phyloP scores from a whole-genome alignment of 192 early-diverging fungal species.

The Coemansia asiatica region DNA sequence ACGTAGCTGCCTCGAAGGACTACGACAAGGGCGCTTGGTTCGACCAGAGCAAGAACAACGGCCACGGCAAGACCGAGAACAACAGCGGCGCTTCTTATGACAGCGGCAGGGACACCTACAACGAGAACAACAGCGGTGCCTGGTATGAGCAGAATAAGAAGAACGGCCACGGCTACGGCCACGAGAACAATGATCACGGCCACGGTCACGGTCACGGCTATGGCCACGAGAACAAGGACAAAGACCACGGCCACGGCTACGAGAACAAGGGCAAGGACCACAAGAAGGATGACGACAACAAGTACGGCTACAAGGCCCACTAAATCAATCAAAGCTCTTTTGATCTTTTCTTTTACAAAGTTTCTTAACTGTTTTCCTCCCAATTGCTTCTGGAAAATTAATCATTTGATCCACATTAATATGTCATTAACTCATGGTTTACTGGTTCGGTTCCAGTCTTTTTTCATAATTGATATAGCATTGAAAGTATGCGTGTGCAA shows the following conservation, averaged over 20 bases:
- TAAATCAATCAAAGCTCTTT: not conserved
- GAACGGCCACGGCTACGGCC: slow-evolving; percentile 2
- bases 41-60: slow-evolving; percentile 10
- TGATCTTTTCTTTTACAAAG: not conserved
- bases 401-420: not conserved
- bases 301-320: not conserved
- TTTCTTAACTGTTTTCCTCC: not conserved
- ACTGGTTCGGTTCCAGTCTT: too few relatives aligned
- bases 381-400: not conserved
- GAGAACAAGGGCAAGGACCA: not conserved
- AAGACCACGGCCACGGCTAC: not conserved
- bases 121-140: not conserved
- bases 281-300: not conserved
- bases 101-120: not conserved
- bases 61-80: slow-evolving; percentile 11
- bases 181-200: not conserved
- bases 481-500: too few relatives aligned
- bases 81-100: slow-evolving; percentile 7
- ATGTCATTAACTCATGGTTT: not conserved
- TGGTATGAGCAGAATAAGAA: slow-evolving; percentile 5
- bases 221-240: not conserved
- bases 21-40: slow-evolving; percentile 7
- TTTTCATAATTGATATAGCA: too few relatives aligned
- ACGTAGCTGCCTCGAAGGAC: not conserved
- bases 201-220: slow-evolving; percentile 10